Evolutionary conservation across 805 yeast genomes (phyloP).

Genomic region (Isabelozyma pseudorhagii): DNA sequence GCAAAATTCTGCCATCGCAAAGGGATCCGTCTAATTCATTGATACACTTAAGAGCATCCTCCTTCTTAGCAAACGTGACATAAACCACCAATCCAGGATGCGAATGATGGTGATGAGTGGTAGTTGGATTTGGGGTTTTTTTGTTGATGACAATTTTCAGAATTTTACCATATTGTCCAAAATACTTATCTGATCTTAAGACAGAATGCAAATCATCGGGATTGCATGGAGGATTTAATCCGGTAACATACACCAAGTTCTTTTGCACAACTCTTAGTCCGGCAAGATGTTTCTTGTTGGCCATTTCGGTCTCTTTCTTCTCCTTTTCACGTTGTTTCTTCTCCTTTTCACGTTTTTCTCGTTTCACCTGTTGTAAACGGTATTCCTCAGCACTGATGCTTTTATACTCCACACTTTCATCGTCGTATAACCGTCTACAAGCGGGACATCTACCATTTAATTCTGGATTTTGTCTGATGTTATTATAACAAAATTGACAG

Average conservation of each 20-base stretch:
- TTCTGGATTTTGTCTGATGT: constrained; percentile 92
- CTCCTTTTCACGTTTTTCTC: constrained; percentile 77
- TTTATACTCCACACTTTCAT: constrained; percentile 85
- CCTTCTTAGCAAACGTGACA: constrained; percentile 88
- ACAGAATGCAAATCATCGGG: constrained; percentile 81
- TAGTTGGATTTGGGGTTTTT: constrained; percentile 49
- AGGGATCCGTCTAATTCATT: constrained; percentile 89
- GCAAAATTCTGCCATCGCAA: constrained; percentile 82
- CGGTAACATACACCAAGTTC: constrained; percentile 93
- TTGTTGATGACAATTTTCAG: constrained; percentile 90
- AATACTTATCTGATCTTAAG: constrained; percentile 84
- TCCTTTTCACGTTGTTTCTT: constrained; percentile 87
- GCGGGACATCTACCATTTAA: constrained; percentile 96
- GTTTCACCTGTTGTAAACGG: constrained; percentile 76
- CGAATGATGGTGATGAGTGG: constrained; percentile 36
- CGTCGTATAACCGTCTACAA: constrained; percentile 91
- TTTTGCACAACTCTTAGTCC: constrained; percentile 99
- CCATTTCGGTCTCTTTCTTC: constrained; percentile 83
- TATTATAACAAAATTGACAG: constrained; percentile 97
- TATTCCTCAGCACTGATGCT: constrained; percentile 82
- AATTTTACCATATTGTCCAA: constrained; percentile 98
- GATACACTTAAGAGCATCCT: constrained; percentile 93
- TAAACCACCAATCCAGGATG: constrained; percentile 89
- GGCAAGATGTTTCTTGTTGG: constrained; percentile 82
- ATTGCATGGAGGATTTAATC: constrained; percentile 80